Base-by-base conservation (phyloP, 164 flowering plant genomes). In the Warburgia ugandensis region DNA sequence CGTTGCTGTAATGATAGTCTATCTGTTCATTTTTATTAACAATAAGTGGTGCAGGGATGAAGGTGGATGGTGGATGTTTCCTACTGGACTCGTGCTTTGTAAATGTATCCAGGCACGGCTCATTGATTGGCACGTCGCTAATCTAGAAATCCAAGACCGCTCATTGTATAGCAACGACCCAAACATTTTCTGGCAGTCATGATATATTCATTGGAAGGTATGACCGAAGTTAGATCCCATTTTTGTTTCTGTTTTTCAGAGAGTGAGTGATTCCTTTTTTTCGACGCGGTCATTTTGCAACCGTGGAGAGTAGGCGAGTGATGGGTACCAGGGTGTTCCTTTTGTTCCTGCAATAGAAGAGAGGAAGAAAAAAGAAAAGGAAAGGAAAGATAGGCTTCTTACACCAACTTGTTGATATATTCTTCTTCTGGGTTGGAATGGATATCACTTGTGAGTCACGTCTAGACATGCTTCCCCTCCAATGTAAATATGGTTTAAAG, bases 1-100 rank as follows among this genome's bases (percentile, higher is more conserved):
- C n/a, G n/a, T n/a, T n/a, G n/a, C n/a, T n/a, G n/a, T n/a, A n/a
- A n/a, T n/a, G n/a, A n/a, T n/a, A n/a, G n/a, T n/a, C n/a, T n/a
- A n/a, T n/a, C n/a, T n/a, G n/a, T n/a, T n/a, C n/a, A n/a, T n/a
- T n/a, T n/a, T n/a, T n/a, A n/a, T n/a, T n/a, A n/a, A n/a, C n/a
- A n/a, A n/a, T n/a, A n/a, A n/a, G 47, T 42, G 20, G 21, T 44
- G 59, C 84, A 94, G 99, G 95, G 99, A 85, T 67, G 99, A 83
- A 70, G 75, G 85, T 64, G 99, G 92, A 55, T 94, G 99, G 97
- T 94, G 99, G 99, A 71, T 86, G 53, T 78, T 94, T 61, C 96
- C 99, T 2, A 76, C 78, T 5, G 94, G 83, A 29, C 77, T 94
- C 40, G 71, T 86, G 51, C 30, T 89, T 28, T 94, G 97, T 81